Evolutionary conservation across 2,329 filamentous ascomycete genomes (phyloP).

Genomic region (Scolecobasidium constrictum): DNA sequence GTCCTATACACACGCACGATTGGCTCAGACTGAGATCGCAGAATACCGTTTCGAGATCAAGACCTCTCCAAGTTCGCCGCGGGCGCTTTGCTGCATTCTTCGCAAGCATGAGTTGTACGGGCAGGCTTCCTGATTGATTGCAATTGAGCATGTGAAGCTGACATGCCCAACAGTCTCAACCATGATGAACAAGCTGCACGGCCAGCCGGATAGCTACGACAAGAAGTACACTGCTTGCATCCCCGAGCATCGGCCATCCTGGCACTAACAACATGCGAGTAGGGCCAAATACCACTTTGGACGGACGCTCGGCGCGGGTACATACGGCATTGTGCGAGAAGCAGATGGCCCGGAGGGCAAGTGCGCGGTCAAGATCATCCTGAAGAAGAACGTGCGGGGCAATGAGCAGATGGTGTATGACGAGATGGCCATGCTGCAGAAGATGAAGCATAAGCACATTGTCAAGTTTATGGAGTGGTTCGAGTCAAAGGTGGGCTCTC

Average conservation of each 20-base stretch:
- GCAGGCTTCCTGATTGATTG: neutral
- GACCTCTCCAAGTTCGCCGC: too few species aligned
- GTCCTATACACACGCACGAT: too few species aligned
- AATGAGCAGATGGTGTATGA: conserved; percentile 99
- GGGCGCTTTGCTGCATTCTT: too few species aligned
- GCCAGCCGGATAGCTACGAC: conserved; percentile 96
- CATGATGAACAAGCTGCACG: conserved; percentile 92
- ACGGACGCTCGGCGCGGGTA: conserved; percentile 86
- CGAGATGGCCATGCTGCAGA: conserved; percentile 87
- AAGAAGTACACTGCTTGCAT: conserved; percentile 62
- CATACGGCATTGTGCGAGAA: conserved; percentile 96
- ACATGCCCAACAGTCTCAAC: conserved; percentile 52
- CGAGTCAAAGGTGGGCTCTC: conserved; percentile 69
- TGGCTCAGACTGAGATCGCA: too few species aligned
- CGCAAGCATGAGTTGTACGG: conserved; percentile 3
- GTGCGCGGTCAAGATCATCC: conserved; percentile 95
- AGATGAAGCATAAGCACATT: conserved; percentile 86
- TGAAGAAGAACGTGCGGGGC: conserved; percentile 98
- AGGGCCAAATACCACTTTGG: conserved; percentile 87
- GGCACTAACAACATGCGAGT: conserved; percentile 11
- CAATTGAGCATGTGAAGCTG: neutral
- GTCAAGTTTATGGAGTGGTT: conserved; percentile 99
- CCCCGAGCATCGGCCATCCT: conserved; percentile 3
- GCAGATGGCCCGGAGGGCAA: conserved; percentile 76
- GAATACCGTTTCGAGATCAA: too few species aligned